Evolutionary conservation across 495 filamentous ascomycete genomes (phyloP), one percentile per base, ranked within the genome.

Genomic region (Aspergillus ellipticus): DNA sequence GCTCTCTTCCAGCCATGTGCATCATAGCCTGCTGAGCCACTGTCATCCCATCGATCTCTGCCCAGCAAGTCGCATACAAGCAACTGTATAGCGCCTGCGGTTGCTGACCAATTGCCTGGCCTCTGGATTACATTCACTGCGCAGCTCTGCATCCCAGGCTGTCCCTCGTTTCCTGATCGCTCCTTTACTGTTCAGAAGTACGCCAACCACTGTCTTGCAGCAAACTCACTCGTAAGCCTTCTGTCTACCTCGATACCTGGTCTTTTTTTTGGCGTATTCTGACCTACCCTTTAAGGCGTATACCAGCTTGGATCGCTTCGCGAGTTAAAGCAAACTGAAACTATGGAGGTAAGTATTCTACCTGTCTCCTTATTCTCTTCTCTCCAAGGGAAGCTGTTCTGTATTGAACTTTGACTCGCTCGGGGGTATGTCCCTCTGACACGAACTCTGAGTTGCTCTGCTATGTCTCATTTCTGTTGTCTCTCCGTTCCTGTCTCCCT

Each of bases 271-370:
- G n/a, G n/a, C n/a, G n/a, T n/a, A n/a, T n/a, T n/a, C 35, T 39
- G 35, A 39, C n/a, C 35, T 39, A 4, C n/a, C n/a, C 1, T n/a
- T 39, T 2, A 4, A 39, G 35, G 35, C n/a, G 35, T 22, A 8
- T 53, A 52, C 49, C 49, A 51, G 31, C 10, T 41, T 21, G 8
- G 28, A 11, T 48, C 19, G 35, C 24, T 20, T 4, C 42, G 15
- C 35, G 20, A 6, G 24, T 53, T 43, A 35, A 19, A n/a, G 8
- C n/a, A 53, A 19, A 6, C 35, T 17, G 21, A 13, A 48, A 26
- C 49, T 4, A 61, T 61, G 59, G 59, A 61, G 55, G 59, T 61
- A 61, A 54, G 55, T 13, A 41, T 33, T 51, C 19, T 22, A 11
- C 29, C 37, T 51, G 47, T 57, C 29, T 17, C 11, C 41, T 17